Percentiles rank a stretch among this genome's conserved stretches.
Conservation (phyloP, 441 rosid species). For the Erodium chrysanthum region DNA sequence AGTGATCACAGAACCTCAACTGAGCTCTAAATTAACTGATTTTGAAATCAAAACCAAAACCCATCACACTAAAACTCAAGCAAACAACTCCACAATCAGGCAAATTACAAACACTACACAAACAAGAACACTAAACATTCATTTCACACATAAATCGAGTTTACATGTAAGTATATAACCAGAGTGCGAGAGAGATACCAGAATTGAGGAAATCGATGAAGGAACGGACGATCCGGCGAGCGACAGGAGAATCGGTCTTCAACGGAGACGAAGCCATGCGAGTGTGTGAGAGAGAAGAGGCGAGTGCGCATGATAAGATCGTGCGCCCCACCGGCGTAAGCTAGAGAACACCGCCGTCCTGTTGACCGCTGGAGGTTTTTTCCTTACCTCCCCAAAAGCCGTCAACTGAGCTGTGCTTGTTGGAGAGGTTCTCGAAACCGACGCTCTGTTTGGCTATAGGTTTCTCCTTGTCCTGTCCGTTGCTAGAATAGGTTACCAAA, state of each 20-base stretch:
- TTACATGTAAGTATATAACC: background rate
- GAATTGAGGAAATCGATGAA: conserved; percentile 65
- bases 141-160: background rate
- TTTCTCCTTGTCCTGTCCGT: background rate
- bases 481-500: background rate
- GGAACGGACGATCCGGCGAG: conserved; percentile 55
- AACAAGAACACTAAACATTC: background rate
- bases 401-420: no score
- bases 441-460: background rate
- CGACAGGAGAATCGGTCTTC: conserved; percentile 51
- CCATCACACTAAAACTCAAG: background rate
- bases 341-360: background rate
- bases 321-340: conserved; percentile 6
- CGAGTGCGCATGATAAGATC: background rate
- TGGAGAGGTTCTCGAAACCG: background rate
- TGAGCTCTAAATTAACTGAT: background rate
- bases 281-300: background rate
- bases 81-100: background rate
- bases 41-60: background rate
- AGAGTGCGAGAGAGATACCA: conserved; percentile 28
- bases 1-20: background rate
- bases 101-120: background rate
- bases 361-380: no score
- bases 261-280: conserved; percentile 15
- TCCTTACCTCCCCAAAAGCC: no score